Conservation (phyloP, 345 rosid species). For the Mangifera indica region DNA sequence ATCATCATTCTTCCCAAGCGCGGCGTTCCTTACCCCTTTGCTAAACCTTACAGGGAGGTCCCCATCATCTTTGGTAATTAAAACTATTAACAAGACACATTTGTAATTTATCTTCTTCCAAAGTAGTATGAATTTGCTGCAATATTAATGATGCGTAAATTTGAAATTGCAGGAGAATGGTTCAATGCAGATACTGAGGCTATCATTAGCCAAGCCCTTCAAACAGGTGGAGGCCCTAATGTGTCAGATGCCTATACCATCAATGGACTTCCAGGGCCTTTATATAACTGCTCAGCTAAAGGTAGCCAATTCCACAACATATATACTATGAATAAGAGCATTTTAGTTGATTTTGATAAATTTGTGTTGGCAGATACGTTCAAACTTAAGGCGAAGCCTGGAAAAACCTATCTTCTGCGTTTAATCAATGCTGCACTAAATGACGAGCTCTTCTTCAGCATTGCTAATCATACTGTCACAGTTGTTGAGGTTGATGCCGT, state of each 20-base stretch:
- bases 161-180: constrained; percentile 64
- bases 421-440: constrained; percentile 52
- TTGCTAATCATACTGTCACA: constrained; percentile 47
- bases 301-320: constrained; percentile 29
- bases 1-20: constrained; percentile 63
- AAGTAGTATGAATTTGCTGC: too few species aligned
- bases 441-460: constrained; percentile 54
- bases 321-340: not conserved
- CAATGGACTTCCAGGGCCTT: constrained; percentile 73
- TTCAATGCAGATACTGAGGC: constrained; percentile 68
- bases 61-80: constrained; percentile 62
- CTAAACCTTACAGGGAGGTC: constrained; percentile 74
- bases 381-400: constrained; percentile 45
- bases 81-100: too few species aligned
- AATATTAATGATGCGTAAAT: too few species aligned
- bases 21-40: constrained; percentile 61
- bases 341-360: constrained; percentile 8
- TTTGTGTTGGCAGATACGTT: constrained; percentile 36
- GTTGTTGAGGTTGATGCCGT: constrained; percentile 45
- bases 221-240: constrained; percentile 76
- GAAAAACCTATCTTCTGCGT: constrained; percentile 46
- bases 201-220: constrained; percentile 59
- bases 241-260: constrained; percentile 77
- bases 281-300: constrained; percentile 72
- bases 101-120: too few species aligned